Base-by-base conservation (phyloP, 2,329 filamentous ascomycete genomes). In the Hymenoscyphus scutula region DNA sequence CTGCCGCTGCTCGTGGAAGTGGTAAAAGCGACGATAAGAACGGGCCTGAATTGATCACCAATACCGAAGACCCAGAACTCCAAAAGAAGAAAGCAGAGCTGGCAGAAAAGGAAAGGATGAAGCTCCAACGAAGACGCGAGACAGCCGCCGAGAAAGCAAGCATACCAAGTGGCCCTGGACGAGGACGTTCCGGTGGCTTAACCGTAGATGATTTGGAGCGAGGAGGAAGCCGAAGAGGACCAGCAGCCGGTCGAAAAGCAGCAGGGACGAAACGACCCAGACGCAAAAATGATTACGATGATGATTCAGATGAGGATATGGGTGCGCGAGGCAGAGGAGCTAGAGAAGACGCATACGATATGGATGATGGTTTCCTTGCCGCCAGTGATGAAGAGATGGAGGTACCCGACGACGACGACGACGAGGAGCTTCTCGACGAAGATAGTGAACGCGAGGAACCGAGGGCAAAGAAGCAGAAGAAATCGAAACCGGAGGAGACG, bases 311-410 rank as follows among this genome's bases (percentile, higher is more conserved):
- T 69, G 89, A 91, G 68, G 89, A 90, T 63, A 80, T 87, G 38
- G 45, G 19, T 25, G 84, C 85, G 17, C 82, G 85, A 79, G 54
- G 72, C 23, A 62, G 70, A 56, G 19, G 19, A 51, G 82, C 82
- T 34, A 83, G 84, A 59, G 83, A 88, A 64, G 89, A 93, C 67
- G 89, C 91, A 69, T 94, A 94, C 72, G 90, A 93, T 65, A 82
- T 89, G 72, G 89, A 89, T 37, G 90, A 94, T 71, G 90, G 89
- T 62, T 94, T 94, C 73, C 83, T 94, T 61, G 90, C 89, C 3
- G 81, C 81, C 3, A 92, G 88, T 70, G 90, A 92, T 67, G 89
- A 91, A 63, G 90, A 92, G 51, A 74, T 76, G 51, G 85, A 84
- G 48, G 85, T 83, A 34, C 84, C 80, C 0, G 87, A 87, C 23